Percentiles rank a stretch among this genome's conserved stretches.
Conservation (phyloP, 2,329 filamentous ascomycete species). For the Talaromyces sp. region DNA sequence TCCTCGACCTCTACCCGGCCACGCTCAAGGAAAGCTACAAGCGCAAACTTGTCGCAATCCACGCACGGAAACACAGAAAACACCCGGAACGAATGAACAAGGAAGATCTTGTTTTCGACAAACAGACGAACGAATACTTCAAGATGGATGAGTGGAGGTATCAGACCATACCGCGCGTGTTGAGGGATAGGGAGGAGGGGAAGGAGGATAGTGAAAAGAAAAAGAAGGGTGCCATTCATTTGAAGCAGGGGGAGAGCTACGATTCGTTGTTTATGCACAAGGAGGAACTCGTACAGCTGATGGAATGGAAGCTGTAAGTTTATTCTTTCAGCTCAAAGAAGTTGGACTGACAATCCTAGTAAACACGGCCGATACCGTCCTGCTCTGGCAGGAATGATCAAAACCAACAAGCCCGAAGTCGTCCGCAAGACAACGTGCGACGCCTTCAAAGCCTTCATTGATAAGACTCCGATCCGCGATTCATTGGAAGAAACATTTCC, state of each 20-base stretch:
- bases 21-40: constrained; percentile 30
- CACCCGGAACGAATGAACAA: constrained; percentile 20
- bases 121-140: constrained; percentile 30
- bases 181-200: constrained; percentile 25
- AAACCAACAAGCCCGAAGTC: constrained; percentile 32
- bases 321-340: not conserved
- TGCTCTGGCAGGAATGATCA: constrained; percentile 41
- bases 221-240: constrained; percentile 13
- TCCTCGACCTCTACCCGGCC: constrained; percentile 30
- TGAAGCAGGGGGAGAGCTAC: constrained; percentile 23
- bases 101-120: constrained; percentile 8
- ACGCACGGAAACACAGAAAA: constrained; percentile 25
- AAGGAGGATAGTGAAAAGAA: constrained; percentile 20
- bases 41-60: constrained; percentile 25
- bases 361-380: constrained; percentile 44
- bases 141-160: constrained; percentile 42
- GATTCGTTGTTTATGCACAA: constrained; percentile 25
- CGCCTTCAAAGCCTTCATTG: constrained; percentile 28
- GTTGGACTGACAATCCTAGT: constrained; percentile 23
- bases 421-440: constrained; percentile 30
- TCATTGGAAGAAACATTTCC: constrained; percentile 29
- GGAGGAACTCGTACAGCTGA: constrained; percentile 38
- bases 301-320: constrained; percentile 48
- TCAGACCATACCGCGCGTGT: constrained; percentile 29
- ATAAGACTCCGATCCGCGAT: constrained; percentile 2